Evolutionary conservation across 75 land plant genomes (phyloP), one percentile per base, ranked within the genome.

Genomic region (Sequoiadendron giganteum): DNA sequence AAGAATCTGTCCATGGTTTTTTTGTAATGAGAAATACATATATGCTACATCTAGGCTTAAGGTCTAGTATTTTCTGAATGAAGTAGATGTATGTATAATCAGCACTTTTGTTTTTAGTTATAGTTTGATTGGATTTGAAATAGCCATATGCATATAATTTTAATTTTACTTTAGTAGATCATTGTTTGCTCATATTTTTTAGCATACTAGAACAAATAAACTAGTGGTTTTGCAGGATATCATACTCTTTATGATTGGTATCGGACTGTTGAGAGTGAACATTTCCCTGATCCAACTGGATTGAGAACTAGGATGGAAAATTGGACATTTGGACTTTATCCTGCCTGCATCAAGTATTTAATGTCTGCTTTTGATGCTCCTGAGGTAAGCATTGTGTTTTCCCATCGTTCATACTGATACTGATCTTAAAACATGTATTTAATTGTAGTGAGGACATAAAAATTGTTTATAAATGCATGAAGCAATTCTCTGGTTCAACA

Each of bases 331-430:
- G 99, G 99, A 56, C 92, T 98, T 25, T 98, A 98, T 90, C 99
- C 99, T 54, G 99, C 99, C 30, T 98, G 99, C 88, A 93, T 98
- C 47, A 98, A 98, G 86, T 98, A 98, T 87, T 92, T 98, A 18
- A 98, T 98, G 99, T 95, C 99, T 75, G 97, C 99, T 45, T 98
- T 97, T 94, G 99, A 98, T 94, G 91, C 95, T 68, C 99, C 99
- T 18, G 99, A 98, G 99, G 99, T 98, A 30, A 58, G 76, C 21
- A 80, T 43, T 42, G 10, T 21, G 38, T 42, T 42, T 39, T 47
- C 34, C 47, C 3, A 82, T 82, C 47, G 28, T n/a, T 82, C 52
- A 21, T 25, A 2, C 45, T 42, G 82, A 19, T 47, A 82, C 84
- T 47, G 14, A 10, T 47, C 25, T 47, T 28, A 47, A 11, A 82